phyloP scores from a whole-genome alignment of 1,139 yeast species.

The Casaregolazyma lundiana region DNA sequence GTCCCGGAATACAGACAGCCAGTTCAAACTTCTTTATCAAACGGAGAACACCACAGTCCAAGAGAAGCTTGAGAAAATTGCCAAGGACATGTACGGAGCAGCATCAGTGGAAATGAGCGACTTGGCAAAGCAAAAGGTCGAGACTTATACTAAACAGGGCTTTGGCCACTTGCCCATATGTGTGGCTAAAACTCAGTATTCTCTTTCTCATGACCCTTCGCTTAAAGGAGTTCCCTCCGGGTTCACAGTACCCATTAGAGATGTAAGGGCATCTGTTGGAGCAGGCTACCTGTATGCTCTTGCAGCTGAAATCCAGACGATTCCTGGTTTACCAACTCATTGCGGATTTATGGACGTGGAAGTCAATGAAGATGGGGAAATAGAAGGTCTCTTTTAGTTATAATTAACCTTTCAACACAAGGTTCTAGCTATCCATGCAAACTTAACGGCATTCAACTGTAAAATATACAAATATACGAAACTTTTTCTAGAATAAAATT shows the following conservation, averaged over 20 bases:
- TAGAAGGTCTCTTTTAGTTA: slow-evolving; percentile 80
- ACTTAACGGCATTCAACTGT: slow-evolving; percentile 10
- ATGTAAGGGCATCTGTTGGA: slow-evolving; percentile 90
- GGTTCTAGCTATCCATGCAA: slow-evolving; percentile 2
- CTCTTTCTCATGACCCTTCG: slow-evolving; percentile 88
- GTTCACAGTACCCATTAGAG: slow-evolving; percentile 90
- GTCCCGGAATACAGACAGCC: slow-evolving; percentile 48
- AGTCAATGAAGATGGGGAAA: slow-evolving; percentile 87
- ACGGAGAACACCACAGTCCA: slow-evolving; percentile 66
- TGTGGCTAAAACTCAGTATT: slow-evolving; percentile 96
- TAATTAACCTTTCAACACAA: slow-evolving; percentile 6
- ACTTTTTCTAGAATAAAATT: slow-evolving; percentile 50
- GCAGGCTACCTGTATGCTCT: slow-evolving; percentile 95
- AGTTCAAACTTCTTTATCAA: slow-evolving; percentile 70
- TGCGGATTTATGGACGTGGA: slow-evolving; percentile 97
- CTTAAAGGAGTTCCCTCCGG: slow-evolving; percentile 95
- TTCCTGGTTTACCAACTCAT: slow-evolving; percentile 95
- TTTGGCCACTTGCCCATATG: slow-evolving; percentile 91
- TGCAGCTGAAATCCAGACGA: slow-evolving; percentile 96
- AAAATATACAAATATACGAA: not conserved
- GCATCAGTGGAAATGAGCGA: slow-evolving; percentile 80
- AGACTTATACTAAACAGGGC: slow-evolving; percentile 81
- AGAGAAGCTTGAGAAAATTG: slow-evolving; percentile 78
- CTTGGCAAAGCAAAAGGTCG: slow-evolving; percentile 79
- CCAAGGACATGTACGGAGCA: slow-evolving; percentile 92